Conservation (phyloP, 2,329 filamentous ascomycete genomes). For the Trichophyton schoenleinii region DNA sequence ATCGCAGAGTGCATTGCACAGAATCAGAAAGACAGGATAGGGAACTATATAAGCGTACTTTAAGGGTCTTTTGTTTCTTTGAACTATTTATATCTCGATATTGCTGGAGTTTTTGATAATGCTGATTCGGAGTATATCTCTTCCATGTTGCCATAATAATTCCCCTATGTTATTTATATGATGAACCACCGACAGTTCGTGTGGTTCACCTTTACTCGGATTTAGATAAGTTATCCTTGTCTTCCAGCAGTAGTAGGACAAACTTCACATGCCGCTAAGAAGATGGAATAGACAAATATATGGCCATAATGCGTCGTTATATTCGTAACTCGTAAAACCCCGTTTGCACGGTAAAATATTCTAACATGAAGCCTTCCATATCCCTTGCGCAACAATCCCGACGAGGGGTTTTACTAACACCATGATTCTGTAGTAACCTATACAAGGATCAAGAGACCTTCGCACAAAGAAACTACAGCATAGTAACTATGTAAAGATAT, state of each 20-base stretch:
- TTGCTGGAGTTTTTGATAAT: conserved; percentile 2
- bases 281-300: background rate
- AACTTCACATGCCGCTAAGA: background rate
- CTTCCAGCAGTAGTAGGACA: background rate
- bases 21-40: conserved; percentile 97
- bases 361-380: background rate
- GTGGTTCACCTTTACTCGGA: background rate
- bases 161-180: background rate
- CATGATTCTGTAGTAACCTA: background rate
- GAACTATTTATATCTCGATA: background rate
- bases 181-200: background rate
- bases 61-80: conserved; percentile 32
- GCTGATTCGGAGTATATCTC: background rate
- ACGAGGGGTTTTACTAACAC: background rate
- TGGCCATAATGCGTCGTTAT: no score
- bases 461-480: conserved; percentile 4
- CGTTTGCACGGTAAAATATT: conserved; percentile 1
- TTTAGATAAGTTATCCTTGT: background rate
- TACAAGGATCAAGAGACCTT: conserved; percentile 1
- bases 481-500: conserved; percentile 4
- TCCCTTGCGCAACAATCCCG: background rate
- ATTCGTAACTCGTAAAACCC: background rate
- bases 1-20: conserved; percentile 99
- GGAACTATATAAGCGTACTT: conserved; percentile 98
- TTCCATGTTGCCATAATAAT: background rate